These are phyloP conservation scores for Fraxinus dipetala DNA, from an alignment of 305 asterid genomes.

Conservation along the genomic window DNA sequence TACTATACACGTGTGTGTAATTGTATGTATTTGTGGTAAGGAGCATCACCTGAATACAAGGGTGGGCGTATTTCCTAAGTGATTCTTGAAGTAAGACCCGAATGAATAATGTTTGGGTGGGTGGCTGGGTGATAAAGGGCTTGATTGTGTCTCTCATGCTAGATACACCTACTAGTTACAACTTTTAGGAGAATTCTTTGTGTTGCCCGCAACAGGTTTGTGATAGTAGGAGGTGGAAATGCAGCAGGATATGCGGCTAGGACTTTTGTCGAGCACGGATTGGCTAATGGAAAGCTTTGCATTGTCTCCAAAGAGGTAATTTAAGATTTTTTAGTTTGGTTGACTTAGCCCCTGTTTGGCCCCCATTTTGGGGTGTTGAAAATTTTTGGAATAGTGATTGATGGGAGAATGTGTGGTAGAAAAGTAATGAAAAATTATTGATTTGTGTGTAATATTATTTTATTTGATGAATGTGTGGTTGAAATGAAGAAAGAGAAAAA, in stretches of 20 bases:
- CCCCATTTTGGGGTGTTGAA: too few relatives aligned
- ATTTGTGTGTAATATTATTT: too few relatives aligned
- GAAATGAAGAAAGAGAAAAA: too few relatives aligned
- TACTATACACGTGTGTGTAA: neutral
- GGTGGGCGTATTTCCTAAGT: neutral
- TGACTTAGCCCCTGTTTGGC: too few relatives aligned
- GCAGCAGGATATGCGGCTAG: constrained; percentile 92
- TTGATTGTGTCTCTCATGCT: neutral
- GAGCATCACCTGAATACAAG: neutral
- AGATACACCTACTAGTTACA: neutral
- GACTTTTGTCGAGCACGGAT: constrained; percentile 81
- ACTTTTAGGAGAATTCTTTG: neutral
- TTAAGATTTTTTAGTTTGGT: neutral
- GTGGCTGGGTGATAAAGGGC: neutral
- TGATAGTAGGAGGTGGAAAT: constrained; percentile 94
- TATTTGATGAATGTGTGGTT: too few relatives aligned
- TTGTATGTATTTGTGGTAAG: neutral
- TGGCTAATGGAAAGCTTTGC: constrained; percentile 92
- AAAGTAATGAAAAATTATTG: too few relatives aligned
- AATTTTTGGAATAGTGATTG: too few relatives aligned
- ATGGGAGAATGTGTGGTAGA: too few relatives aligned
- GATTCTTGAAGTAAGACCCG: neutral
- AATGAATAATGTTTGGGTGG: neutral
- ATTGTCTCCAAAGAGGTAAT: constrained; percentile 89
- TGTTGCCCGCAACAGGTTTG: constrained; percentile 42